Evolutionary conservation across 768 basidiomycete species (phyloP).

Genomic region (Cystobasidium ongulense): DNA sequence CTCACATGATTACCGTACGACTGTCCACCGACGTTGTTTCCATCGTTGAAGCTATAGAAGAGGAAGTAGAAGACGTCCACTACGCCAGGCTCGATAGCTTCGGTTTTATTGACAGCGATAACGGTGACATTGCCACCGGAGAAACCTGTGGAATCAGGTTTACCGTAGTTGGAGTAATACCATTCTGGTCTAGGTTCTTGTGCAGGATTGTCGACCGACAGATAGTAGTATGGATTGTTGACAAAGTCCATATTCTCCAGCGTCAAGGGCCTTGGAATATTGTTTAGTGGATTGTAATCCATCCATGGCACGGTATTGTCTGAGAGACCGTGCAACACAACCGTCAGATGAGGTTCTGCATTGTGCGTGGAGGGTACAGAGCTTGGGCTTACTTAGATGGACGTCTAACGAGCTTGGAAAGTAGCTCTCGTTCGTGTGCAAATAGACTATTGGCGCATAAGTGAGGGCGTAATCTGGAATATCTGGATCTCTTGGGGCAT

Average conservation of each 20-base stretch:
- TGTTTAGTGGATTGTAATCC: slow-evolving; percentile 3
- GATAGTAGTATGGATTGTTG: slow-evolving; percentile 5
- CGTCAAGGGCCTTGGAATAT: slow-evolving; percentile 15
- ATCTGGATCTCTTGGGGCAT: background rate
- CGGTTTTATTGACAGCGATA: slow-evolving; percentile 23
- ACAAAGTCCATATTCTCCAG: slow-evolving; percentile 26
- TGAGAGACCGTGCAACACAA: background rate
- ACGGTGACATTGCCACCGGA: slow-evolving; percentile 22
- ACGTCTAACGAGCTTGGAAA: slow-evolving; percentile 11
- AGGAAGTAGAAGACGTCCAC: slow-evolving; percentile 30
- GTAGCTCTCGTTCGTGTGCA: slow-evolving; percentile 26
- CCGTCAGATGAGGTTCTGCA: background rate
- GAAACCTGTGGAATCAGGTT: slow-evolving; percentile 13
- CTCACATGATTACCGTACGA: slow-evolving; percentile 25
- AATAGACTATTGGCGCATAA: slow-evolving; percentile 25
- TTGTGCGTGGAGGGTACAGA: background rate
- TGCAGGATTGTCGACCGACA: slow-evolving; percentile 17
- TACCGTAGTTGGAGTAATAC: slow-evolving; percentile 26
- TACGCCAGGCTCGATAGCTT: slow-evolving; percentile 4
- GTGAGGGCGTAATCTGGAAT: slow-evolving; percentile 10
- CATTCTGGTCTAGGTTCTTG: slow-evolving; percentile 13
- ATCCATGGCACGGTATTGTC: slow-evolving; percentile 15
- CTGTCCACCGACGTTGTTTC: slow-evolving; percentile 28
- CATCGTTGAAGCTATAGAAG: slow-evolving; percentile 27
- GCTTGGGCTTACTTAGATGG: background rate